phyloP scores from a whole-genome alignment of 2,329 filamentous ascomycete genomes.

The Davidsoniella eucalypti region DNA sequence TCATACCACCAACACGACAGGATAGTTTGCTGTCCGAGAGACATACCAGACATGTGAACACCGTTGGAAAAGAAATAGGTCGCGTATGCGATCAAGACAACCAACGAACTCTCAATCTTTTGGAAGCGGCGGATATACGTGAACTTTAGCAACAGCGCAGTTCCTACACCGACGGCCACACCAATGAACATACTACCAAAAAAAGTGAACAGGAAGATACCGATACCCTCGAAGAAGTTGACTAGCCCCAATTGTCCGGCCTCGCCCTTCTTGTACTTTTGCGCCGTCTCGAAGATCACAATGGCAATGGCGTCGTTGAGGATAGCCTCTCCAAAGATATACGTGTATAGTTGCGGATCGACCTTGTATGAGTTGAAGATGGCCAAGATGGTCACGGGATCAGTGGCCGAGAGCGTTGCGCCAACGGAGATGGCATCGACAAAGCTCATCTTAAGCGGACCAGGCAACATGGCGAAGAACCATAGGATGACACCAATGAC shows the following conservation, averaged over 20 bases:
- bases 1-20: not conserved
- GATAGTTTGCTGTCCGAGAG: conserved; percentile 18
- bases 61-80: conserved; percentile 98
- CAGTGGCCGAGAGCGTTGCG: conserved; percentile 88
- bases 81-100: conserved; percentile 86
- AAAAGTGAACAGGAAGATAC: conserved; percentile 90
- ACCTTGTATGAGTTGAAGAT: conserved; percentile 99
- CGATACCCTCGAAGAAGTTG: conserved; percentile 78
- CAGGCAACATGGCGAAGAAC: conserved; percentile 72
- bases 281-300: conserved; percentile 93
- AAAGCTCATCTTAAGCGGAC: conserved; percentile 73
- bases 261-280: conserved; percentile 69
- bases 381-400: conserved; percentile 91
- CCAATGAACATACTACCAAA: conserved; percentile 87
- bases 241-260: conserved; percentile 58
- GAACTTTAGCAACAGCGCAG: conserved; percentile 81
- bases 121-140: conserved; percentile 84
- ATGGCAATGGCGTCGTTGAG: conserved; percentile 97
- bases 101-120: conserved; percentile 90
- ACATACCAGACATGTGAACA: conserved; percentile 77
- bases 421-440: conserved; percentile 94
- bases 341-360: conserved; percentile 93
- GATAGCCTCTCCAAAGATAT: conserved; percentile 97
- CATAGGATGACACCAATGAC: conserved; percentile 80
- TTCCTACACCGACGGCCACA: conserved; percentile 68